Conservation (phyloP, 2,329 filamentous ascomycete species). For the Paecilomyces sp. region DNA sequence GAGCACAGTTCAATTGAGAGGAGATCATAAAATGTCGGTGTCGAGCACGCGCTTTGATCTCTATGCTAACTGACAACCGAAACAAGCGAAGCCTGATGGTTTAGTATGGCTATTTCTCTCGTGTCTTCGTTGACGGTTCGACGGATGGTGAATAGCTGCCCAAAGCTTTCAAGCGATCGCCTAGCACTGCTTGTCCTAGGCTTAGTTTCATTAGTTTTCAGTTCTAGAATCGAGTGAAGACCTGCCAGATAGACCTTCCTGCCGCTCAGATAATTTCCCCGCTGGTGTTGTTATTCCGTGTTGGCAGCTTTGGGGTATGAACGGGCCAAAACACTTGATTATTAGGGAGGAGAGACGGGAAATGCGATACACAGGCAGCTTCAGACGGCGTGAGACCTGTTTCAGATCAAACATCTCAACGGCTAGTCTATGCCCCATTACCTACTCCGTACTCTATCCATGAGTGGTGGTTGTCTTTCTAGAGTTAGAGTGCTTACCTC, state of each 20-base stretch:
- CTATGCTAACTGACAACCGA: not conserved
- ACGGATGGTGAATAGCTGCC: not conserved
- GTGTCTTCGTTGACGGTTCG: not conserved
- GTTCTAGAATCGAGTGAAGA: not conserved
- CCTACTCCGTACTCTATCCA: not conserved
- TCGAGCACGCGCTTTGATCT: not conserved
- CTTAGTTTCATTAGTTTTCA: not conserved
- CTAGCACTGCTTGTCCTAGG: not conserved
- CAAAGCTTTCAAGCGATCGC: not conserved
- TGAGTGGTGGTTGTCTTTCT: too few relatives aligned
- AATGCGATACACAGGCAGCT: not conserved
- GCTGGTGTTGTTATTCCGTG: too few relatives aligned
- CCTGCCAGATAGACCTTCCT: not conserved
- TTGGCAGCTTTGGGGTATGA: too few relatives aligned
- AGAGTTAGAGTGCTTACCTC: too few relatives aligned
- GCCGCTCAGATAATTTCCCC: not conserved
- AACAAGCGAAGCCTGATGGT: not conserved
- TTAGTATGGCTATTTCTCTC: not conserved
- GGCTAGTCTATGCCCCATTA: not conserved
- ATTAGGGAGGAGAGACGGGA: not conserved
- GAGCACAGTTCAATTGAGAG: not conserved
- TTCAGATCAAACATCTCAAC: not conserved
- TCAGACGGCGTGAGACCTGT: not conserved
- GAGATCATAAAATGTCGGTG: not conserved
- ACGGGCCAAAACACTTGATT: not conserved